phyloP scores from a whole-genome alignment of 768 basidiomycete species.

The Xanthoconium purpureum region DNA sequence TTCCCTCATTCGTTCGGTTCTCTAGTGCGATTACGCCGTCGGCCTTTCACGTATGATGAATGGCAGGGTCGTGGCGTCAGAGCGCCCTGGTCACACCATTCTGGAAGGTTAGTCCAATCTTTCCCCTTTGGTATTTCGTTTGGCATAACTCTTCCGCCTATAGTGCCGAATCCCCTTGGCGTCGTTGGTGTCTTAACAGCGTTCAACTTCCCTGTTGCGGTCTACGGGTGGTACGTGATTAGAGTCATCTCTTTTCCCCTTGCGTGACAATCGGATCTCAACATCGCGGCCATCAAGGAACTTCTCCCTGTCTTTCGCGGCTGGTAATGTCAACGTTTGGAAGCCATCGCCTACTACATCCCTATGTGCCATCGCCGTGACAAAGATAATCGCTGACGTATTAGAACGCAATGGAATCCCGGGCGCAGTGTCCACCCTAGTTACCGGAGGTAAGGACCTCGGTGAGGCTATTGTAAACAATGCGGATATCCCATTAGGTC shows the following conservation, averaged over 20 bases:
- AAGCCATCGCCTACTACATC: constrained; percentile 91
- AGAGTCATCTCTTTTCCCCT: not conserved
- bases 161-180: constrained; percentile 89
- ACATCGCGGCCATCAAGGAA: constrained; percentile 58
- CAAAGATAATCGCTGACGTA: constrained; percentile 76
- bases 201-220: constrained; percentile 95
- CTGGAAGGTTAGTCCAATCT: constrained; percentile 61
- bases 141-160: constrained; percentile 13
- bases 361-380: constrained; percentile 87
- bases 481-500: constrained; percentile 74
- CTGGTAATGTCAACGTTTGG: constrained; percentile 93
- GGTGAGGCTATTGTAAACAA: constrained; percentile 80
- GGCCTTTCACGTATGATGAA: constrained; percentile 95
- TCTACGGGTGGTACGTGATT: constrained; percentile 74
- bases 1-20: constrained; percentile 8
- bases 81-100: constrained; percentile 87
- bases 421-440: constrained; percentile 78
- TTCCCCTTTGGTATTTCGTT: constrained; percentile 1
- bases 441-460: constrained; percentile 77
- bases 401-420: constrained; percentile 81
- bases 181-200: constrained; percentile 77
- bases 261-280: constrained; percentile 8
- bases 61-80: constrained; percentile 81
- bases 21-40: constrained; percentile 89
- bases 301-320: constrained; percentile 79